Percentiles rank a stretch among this genome's conserved stretches.
phyloP scores from a whole-genome alignment of 768 basidiomycete genomes.

The Mycena kentingensis region DNA sequence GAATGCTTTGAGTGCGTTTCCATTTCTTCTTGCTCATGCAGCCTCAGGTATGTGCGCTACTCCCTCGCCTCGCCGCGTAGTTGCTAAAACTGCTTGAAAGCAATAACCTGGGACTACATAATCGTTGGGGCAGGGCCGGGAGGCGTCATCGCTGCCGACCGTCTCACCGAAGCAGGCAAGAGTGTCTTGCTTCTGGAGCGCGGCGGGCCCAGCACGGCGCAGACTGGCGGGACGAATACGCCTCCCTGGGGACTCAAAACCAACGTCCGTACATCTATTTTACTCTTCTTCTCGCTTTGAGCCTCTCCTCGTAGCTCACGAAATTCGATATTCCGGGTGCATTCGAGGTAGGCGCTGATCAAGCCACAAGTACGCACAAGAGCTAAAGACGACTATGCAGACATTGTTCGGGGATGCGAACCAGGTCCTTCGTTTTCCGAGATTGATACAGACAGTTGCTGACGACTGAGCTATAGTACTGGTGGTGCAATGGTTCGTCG shows the following conservation, averaged over 20 bases:
- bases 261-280: constrained; percentile 35
- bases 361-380: background rate
- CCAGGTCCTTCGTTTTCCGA: background rate
- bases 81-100: too few species aligned
- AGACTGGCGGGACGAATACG: constrained; percentile 59
- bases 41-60: too few species aligned
- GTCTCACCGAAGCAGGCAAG: constrained; percentile 61
- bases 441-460: background rate
- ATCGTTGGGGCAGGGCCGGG: constrained; percentile 61
- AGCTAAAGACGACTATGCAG: background rate
- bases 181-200: constrained; percentile 64
- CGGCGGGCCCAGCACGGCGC: constrained; percentile 59
- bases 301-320: constrained; percentile 44
- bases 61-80: too few species aligned
- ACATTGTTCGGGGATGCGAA: constrained; percentile 41
- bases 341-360: constrained; percentile 1
- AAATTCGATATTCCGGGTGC: constrained; percentile 64
- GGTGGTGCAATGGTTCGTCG: constrained; percentile 61
- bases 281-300: background rate
- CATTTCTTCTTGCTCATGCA: too few species aligned
- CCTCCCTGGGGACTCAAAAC: constrained; percentile 51
- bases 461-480: constrained; percentile 41
- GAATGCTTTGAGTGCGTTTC: too few species aligned
- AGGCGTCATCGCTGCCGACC: constrained; percentile 59
- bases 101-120: constrained; percentile 57